These are phyloP conservation scores for Dactylorhiza incarnata DNA, from an alignment of 106 monocot genomes.

Conservation along the genomic window DNA sequence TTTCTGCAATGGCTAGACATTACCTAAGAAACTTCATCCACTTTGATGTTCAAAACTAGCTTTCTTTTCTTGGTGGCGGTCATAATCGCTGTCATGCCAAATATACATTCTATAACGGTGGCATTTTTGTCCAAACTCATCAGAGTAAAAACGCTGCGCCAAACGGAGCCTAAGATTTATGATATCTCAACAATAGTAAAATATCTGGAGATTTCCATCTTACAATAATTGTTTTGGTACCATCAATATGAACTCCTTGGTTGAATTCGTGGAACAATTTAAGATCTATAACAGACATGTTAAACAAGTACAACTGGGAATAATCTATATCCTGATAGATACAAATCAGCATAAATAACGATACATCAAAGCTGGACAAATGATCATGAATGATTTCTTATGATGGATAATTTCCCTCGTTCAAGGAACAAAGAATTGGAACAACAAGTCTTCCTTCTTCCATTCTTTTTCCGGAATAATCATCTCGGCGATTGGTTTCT, in stretches of 20 bases:
- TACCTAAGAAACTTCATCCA: too few species aligned
- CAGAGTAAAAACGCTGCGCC: too few species aligned
- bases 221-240: too few species aligned
- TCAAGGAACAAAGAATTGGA: neutral
- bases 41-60: too few species aligned
- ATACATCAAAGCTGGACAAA: neutral
- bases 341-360: neutral
- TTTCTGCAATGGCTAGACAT: neutral
- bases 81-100: too few species aligned
- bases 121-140: too few species aligned
- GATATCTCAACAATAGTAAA: too few species aligned
- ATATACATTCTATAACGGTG: too few species aligned
- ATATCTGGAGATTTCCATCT: too few species aligned
- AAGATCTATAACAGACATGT: neutral
- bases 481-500: neutral
- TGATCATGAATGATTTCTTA: neutral
- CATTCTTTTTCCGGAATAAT: neutral
- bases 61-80: too few species aligned
- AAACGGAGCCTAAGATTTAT: too few species aligned
- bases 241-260: too few species aligned
- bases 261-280: neutral
- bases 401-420: neutral
- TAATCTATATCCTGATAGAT: neutral
- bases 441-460: neutral
- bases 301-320: neutral